Base-by-base conservation (phyloP, 805 yeast genomes). In the Candida boleticola region DNA sequence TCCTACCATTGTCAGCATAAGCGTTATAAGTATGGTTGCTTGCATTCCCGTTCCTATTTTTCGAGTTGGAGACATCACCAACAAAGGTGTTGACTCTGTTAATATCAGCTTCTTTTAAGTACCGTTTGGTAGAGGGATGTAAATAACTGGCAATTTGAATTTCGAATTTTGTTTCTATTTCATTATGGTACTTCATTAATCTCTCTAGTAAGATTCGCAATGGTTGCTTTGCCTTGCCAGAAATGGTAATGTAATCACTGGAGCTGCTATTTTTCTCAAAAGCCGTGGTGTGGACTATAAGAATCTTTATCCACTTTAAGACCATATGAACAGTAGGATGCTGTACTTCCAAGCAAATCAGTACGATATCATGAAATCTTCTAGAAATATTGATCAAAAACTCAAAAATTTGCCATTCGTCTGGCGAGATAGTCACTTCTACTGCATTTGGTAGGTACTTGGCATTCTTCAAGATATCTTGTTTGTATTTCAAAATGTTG, bases 71-170 rank as follows among this genome's bases (percentile, higher is more conserved):
- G 9, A 9, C 19, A 4, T 40, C 21, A 13, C 36, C 50, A 2
- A 48, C 47, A 29, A 32, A 36, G n/a, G 39, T 29, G 39, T 51
- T 51, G 20, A 52, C 42, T 18, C 39, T 36, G 32, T 26, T 29
- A 20, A 53, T 41, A 16, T 49, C 49, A 9, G 29, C 25, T n/a
- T 52, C 58, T 33, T 47, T 48, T 29, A 55, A 44, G 38, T 41
- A 55, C 29, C 56, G 42, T 37, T 49, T 51, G 13, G 61, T 55
- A 7, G 58, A 48, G 11, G 61, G 61, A 41, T 57, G 61, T 29
- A 55, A 45, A 41, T 55, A 57, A 25, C 49, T 40, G 3, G 60
- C 44, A 10, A 50, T 17, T 6, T 40, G 22, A 18, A 55, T 25
- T 13, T 49, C 50, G 22, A 49, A 48, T 18, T 45, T 50, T 3